Evolutionary conservation across 2,329 filamentous ascomycete species (phyloP).

Genomic region (Microdochium trichocladiopsis): DNA sequence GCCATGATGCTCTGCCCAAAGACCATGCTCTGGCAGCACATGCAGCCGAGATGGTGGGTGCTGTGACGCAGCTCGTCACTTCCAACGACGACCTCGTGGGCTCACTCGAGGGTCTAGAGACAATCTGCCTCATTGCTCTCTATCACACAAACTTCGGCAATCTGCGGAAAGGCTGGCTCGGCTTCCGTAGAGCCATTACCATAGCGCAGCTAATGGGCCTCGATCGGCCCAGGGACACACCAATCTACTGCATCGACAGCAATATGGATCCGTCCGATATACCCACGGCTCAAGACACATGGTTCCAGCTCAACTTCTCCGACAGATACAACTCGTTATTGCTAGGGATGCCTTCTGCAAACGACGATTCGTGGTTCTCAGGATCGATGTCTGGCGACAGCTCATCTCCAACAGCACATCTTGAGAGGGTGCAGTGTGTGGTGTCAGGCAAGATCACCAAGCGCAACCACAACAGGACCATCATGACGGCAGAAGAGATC

Average conservation of each 20-base stretch:
- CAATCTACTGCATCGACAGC: constrained; percentile 30
- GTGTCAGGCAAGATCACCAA: constrained; percentile 38
- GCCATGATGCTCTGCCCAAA: constrained; percentile 16
- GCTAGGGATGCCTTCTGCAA: constrained; percentile 39
- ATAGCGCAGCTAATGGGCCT: constrained; percentile 45
- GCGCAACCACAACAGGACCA: constrained; percentile 29
- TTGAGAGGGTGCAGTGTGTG: constrained; percentile 36
- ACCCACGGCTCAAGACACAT: constrained; percentile 27
- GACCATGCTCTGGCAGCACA: constrained; percentile 11
- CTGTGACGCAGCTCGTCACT: constrained; percentile 31
- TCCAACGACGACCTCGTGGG: constrained; percentile 44
- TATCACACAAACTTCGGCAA: constrained; percentile 47
- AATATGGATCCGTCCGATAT: constrained; percentile 18
- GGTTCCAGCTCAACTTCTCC: constrained; percentile 40
- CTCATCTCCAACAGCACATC: constrained; percentile 29
- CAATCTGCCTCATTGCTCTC: constrained; percentile 37
- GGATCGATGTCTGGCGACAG: constrained; percentile 14
- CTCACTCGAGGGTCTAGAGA: constrained; percentile 45
- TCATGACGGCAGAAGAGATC: constrained; percentile 30
- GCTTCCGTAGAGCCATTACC: constrained; percentile 38
- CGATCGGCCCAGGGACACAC: constrained; percentile 24
- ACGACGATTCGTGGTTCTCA: constrained; percentile 30
- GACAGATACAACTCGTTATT: constrained; percentile 45
- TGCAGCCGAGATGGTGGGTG: constrained; percentile 24
- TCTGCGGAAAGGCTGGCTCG: constrained; percentile 46